Evolutionary conservation across 495 filamentous ascomycete species (phyloP).

Genomic region (Xylaria longipes): DNA sequence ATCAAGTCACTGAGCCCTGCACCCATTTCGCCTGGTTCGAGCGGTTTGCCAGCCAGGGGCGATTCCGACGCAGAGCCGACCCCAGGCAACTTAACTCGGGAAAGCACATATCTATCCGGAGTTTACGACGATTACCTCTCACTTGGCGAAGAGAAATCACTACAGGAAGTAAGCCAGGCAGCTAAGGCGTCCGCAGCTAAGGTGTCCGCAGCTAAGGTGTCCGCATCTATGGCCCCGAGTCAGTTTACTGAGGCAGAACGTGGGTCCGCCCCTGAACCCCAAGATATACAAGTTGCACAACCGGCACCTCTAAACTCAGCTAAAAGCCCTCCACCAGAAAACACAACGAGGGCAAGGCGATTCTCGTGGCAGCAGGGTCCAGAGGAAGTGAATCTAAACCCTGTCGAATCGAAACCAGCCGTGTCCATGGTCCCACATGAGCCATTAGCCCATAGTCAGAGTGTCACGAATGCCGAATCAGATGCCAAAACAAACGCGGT

Average conservation of each 20-base stretch:
- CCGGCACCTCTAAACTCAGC: conserved; percentile 29
- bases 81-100: conserved; percentile 37
- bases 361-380: conserved; percentile 62
- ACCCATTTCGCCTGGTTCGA: conserved; percentile 32
- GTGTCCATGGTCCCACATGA: conserved; percentile 20
- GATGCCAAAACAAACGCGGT: conserved; percentile 1
- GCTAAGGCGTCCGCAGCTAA: conserved; percentile 26
- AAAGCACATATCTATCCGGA: conserved; percentile 54
- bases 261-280: neutral
- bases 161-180: conserved; percentile 32
- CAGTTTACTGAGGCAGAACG: neutral
- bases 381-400: conserved; percentile 34
- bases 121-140: conserved; percentile 55
- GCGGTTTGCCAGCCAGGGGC: conserved; percentile 16
- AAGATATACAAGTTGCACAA: conserved; percentile 27
- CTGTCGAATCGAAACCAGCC: conserved; percentile 20
- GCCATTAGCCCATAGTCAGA: neutral
- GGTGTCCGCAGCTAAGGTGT: conserved; percentile 29
- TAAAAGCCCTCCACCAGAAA: conserved; percentile 27
- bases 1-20: conserved; percentile 69
- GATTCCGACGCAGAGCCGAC: conserved; percentile 30
- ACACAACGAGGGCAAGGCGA: conserved; percentile 38
- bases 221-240: neutral
- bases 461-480: neutral
- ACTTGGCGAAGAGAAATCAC: conserved; percentile 42